phyloP scores from a whole-genome alignment of 179 eudicot genomes.

The Sideroxylon spinosum region DNA sequence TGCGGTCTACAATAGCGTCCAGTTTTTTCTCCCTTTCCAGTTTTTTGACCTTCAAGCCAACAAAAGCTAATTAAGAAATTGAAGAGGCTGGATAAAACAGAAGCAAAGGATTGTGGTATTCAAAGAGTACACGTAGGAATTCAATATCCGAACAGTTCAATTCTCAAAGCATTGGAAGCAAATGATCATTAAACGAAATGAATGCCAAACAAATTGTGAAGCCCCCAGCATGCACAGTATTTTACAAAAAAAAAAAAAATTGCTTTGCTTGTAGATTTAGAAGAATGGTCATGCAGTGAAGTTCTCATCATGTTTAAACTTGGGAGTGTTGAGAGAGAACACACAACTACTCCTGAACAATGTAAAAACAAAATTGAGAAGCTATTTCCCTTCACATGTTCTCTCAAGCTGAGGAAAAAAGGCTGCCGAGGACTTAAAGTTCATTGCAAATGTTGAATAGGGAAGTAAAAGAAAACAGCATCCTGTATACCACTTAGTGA shows the following conservation, averaged over 20 bases:
- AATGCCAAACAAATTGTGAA: background rate
- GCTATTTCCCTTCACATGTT: background rate
- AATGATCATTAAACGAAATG: background rate
- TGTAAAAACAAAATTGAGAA: background rate
- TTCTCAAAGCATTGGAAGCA: background rate
- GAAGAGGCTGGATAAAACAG: background rate
- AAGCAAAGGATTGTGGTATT: background rate
- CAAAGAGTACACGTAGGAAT: background rate
- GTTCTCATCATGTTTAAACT: background rate
- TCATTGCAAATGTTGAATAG: background rate
- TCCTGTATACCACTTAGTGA: background rate
- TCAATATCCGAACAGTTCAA: background rate
- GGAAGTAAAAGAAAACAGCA: background rate
- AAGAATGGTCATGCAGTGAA: background rate
- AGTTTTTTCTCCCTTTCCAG: slow-evolving; percentile 70
- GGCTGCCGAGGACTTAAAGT: background rate
- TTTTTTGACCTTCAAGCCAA: slow-evolving; percentile 60
- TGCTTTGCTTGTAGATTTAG: background rate
- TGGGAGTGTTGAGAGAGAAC: background rate
- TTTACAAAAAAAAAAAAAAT: no score
- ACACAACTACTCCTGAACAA: background rate
- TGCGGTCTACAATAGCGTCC: slow-evolving; percentile 73
- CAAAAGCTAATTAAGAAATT: background rate
- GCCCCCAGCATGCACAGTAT: no score
- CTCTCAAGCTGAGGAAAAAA: background rate